These are phyloP conservation scores for Agaricus subrufescens DNA, from an alignment of 768 basidiomycete species.

Conservation along the genomic window DNA sequence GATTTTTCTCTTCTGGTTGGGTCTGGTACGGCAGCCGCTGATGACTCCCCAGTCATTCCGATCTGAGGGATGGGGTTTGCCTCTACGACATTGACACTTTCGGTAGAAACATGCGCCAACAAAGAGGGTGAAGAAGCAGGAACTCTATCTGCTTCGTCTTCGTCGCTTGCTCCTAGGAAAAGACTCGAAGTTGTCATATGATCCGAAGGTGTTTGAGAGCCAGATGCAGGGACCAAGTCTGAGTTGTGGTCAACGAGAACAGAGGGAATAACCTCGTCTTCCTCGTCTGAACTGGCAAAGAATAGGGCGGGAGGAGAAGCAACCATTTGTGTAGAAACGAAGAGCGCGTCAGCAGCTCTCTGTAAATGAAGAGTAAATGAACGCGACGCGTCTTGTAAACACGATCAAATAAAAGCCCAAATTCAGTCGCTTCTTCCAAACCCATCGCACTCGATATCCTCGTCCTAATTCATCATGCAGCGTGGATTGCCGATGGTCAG, in stretches of 20 bases:
- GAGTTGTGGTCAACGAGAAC: conserved; percentile 10
- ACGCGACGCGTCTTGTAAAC: conserved; percentile 37
- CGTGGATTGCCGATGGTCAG: conserved; percentile 74
- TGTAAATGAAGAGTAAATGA: conserved; percentile 13
- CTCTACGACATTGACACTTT: conserved; percentile 25
- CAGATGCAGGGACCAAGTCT: conserved; percentile 4
- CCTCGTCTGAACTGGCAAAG: conserved; percentile 58
- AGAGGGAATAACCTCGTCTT: conserved; percentile 18
- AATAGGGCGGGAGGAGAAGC: conserved; percentile 40
- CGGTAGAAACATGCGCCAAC: conserved; percentile 10
- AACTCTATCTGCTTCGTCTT: conserved; percentile 23
- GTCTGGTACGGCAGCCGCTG: conserved; percentile 17
- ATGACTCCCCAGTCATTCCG: conserved; percentile 15
- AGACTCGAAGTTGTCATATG: conserved; percentile 15
- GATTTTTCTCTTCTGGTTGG: background rate
- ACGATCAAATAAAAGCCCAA: conserved; percentile 26
- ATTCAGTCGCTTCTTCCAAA: conserved; percentile 19
- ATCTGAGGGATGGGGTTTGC: no score
- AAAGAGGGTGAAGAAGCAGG: conserved; percentile 2
- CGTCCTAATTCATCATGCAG: conserved; percentile 60
- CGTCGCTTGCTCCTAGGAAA: conserved; percentile 21
- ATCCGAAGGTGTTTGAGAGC: conserved; percentile 14
- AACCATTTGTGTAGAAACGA: conserved; percentile 23
- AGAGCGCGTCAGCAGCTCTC: conserved; percentile 10
- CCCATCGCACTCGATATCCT: conserved; percentile 17